Evolutionary conservation across 139 green algal genomes (phyloP).

Genomic region (Desmodesmus armatus): DNA sequence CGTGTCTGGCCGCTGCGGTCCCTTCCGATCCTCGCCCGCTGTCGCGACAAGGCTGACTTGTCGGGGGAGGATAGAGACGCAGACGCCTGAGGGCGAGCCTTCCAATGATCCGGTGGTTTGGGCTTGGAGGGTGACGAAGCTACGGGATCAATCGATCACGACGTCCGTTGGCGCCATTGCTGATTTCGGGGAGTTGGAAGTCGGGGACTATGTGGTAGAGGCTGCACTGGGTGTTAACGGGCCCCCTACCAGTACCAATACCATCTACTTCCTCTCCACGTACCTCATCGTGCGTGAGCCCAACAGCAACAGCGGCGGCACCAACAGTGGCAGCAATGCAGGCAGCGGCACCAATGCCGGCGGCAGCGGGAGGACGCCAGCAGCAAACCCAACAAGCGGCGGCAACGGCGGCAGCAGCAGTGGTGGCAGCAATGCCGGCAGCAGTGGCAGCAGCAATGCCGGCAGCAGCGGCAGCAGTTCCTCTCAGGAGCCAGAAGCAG

Average conservation of each 20-base stretch:
- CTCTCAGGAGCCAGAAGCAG: background rate
- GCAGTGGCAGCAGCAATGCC: background rate
- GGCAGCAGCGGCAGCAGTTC: background rate
- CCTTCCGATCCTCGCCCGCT: background rate
- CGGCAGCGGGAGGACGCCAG: background rate
- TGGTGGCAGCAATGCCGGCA: background rate
- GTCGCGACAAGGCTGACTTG: slow-evolving; percentile 13
- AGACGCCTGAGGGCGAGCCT: background rate
- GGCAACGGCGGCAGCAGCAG: background rate
- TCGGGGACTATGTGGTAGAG: slow-evolving; percentile 22
- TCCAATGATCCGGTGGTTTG: background rate
- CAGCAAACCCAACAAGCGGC: background rate
- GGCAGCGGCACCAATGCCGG: background rate
- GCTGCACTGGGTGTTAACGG: slow-evolving; percentile 20
- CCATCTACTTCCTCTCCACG: slow-evolving; percentile 44
- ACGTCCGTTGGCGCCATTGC: background rate
- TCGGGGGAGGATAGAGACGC: background rate
- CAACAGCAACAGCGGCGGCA: background rate
- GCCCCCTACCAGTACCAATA: slow-evolving; percentile 21
- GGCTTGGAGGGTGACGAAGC: slow-evolving; percentile 14
- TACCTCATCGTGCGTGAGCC: slow-evolving; percentile 21
- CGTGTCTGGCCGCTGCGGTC: slow-evolving; percentile 3
- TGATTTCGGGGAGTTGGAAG: slow-evolving; percentile 21
- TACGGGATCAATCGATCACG: background rate
- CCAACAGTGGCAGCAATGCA: background rate